Conservation (phyloP, 2,329 filamentous ascomycete species). For the Fusarium sororula region DNA sequence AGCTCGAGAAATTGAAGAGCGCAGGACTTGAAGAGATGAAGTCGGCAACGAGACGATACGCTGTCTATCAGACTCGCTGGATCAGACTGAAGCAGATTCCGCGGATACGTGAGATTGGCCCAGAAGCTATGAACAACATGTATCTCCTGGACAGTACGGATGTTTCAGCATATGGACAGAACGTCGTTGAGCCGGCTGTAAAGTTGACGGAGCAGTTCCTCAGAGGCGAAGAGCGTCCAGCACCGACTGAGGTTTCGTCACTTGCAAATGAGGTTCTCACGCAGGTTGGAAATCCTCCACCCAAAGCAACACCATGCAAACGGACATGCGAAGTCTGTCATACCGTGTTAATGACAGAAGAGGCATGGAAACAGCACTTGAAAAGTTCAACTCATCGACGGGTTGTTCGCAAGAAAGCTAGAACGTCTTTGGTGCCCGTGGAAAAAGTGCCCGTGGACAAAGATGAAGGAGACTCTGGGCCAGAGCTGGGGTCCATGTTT, state of each 20-base stretch:
- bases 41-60: conserved; percentile 86
- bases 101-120: conserved; percentile 65
- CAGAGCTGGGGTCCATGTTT: conserved; percentile 44
- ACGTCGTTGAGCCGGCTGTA: conserved; percentile 73
- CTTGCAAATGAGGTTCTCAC: conserved; percentile 66
- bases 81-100: conserved; percentile 84
- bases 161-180: conserved; percentile 64
- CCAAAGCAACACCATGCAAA: conserved; percentile 62
- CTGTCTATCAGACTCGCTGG: conserved; percentile 85
- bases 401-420: conserved; percentile 49
- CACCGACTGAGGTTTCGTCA: conserved; percentile 58
- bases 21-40: conserved; percentile 79
- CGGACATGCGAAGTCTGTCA: conserved; percentile 79
- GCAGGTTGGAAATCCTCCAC: conserved; percentile 54
- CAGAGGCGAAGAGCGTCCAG: conserved; percentile 60
- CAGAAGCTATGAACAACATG: conserved; percentile 63
- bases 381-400: conserved; percentile 50
- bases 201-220: conserved; percentile 72
- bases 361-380: conserved; percentile 54
- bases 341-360: conserved; percentile 66
- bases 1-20: conserved; percentile 64
- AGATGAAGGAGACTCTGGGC: conserved; percentile 35
- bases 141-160: conserved; percentile 87
- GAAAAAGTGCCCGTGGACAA: conserved; percentile 28
- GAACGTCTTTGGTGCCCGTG: conserved; percentile 48